Conservation (phyloP, 2,329 filamentous ascomycete genomes). For the Paecilomyces sp. region DNA sequence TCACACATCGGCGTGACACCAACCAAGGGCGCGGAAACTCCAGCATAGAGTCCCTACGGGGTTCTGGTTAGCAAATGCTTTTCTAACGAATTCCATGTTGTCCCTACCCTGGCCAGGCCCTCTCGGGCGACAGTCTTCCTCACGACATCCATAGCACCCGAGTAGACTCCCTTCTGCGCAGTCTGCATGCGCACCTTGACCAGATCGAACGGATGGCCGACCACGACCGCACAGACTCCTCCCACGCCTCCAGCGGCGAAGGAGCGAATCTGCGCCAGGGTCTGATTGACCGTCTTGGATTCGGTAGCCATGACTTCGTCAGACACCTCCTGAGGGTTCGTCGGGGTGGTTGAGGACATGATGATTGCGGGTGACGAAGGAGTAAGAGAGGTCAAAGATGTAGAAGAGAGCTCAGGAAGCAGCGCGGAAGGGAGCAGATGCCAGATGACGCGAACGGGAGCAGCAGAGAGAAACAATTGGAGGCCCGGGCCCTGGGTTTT, state of each 20-base stretch:
- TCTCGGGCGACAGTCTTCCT: constrained; percentile 80
- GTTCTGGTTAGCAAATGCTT: constrained; percentile 4
- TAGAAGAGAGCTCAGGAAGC: background rate
- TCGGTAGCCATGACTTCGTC: background rate
- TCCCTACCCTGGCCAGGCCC: constrained; percentile 56
- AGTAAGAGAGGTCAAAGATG: background rate
- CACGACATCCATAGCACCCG: constrained; percentile 83
- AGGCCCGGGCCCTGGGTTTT: background rate
- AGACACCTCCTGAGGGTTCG: background rate
- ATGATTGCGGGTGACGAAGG: background rate
- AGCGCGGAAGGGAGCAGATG: background rate
- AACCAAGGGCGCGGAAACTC: constrained; percentile 87
- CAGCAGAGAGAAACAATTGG: background rate
- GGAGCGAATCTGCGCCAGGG: constrained; percentile 64
- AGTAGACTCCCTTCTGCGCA: constrained; percentile 88
- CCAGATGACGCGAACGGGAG: background rate
- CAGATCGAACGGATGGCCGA: constrained; percentile 94
- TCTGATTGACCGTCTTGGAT: constrained; percentile 30
- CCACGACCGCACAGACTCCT: constrained; percentile 85
- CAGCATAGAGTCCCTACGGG: constrained; percentile 79
- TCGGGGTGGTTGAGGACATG: background rate
- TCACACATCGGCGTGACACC: constrained; percentile 98
- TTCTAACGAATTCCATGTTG: background rate
- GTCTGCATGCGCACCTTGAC: constrained; percentile 98
- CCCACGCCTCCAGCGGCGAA: constrained; percentile 87